These are phyloP conservation scores for Tricholoma matsutake DNA, from an alignment of 768 basidiomycete genomes.

Conservation along the genomic window DNA sequence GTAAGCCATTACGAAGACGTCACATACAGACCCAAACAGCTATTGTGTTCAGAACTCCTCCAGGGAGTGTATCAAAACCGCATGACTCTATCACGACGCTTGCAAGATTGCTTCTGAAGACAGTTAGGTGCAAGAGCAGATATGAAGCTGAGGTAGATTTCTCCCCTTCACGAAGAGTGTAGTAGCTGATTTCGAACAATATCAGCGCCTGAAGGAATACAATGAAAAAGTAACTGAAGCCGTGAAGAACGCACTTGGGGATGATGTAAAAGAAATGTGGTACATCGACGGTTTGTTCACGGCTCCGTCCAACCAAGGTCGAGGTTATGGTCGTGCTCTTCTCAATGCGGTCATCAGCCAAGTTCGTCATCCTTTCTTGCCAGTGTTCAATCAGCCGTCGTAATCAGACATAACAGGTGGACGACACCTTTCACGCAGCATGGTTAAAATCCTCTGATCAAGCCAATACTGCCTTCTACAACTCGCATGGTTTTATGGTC, in stretches of 20 bases:
- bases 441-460: slow-evolving; percentile 29
- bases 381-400: neutral
- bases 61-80: neutral
- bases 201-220: slow-evolving; percentile 19
- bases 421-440: slow-evolving; percentile 19
- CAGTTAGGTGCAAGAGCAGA: neutral
- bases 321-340: slow-evolving; percentile 29
- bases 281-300: slow-evolving; percentile 27
- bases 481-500: slow-evolving; percentile 20
- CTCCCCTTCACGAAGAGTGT: neutral
- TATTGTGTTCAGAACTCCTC: neutral
- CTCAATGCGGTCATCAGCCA: slow-evolving; percentile 20
- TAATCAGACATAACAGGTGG: slow-evolving; percentile 21
- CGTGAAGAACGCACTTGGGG: slow-evolving; percentile 19
- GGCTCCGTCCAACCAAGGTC: slow-evolving; percentile 23
- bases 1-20: slow-evolving; percentile 9
- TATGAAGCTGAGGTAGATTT: neutral
- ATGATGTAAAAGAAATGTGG: slow-evolving; percentile 27
- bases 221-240: slow-evolving; percentile 20
- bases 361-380: slow-evolving; percentile 15
- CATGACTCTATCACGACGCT: neutral
- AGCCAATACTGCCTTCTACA: slow-evolving; percentile 22
- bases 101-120: neutral
- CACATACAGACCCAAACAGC: neutral
- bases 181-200: neutral